Base-by-base conservation (phyloP, 306 rosid species). In the Senna siamea region DNA sequence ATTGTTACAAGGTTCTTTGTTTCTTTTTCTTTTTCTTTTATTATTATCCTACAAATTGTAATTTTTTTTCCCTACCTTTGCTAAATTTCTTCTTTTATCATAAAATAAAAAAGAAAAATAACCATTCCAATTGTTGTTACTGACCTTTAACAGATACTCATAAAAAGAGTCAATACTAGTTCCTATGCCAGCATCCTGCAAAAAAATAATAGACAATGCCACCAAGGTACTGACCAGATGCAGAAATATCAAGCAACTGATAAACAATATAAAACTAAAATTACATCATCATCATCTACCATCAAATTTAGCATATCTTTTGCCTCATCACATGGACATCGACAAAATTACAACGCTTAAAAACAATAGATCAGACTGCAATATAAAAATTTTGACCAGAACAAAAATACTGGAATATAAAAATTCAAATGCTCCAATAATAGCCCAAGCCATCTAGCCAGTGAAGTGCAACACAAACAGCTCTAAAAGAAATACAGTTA, bases 161-260 rank as follows among this genome's bases (percentile, higher is more conserved):
- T 93, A 93, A 85, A 93, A 93, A 75, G 98, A 93, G 84, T 93
- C 98, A 23, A 93, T 93, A 66, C 98, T 93, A 72, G 98, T 91
- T 85, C 98, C 98, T 74, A 93, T 89, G 75, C 98, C 98, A 60
- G 98, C 97, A 87, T 93, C 98, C 98, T 93, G 90, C 81, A 83
- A 70, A 75, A 75, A 51, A 59, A 84, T 22, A 35, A 78, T 56
- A 50, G 62, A 68, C 62, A 63, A 17, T 11, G 35, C 20, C 60
- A 53, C 26, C 5, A 38, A 26, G 46, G 19, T 61, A 48, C 30
- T 48, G 30, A 60, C 35, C 8, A 67, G 17, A 75, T 19, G 55
- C 32, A 26, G 41, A 38, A 63, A 55, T 32, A 67, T 30, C 61
- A 12, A 67, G 60, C 47, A 79, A 67, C 53, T 19, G 23, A 28